Conservation (phyloP, 78 protist genomes). For the Guillardia theta region DNA sequence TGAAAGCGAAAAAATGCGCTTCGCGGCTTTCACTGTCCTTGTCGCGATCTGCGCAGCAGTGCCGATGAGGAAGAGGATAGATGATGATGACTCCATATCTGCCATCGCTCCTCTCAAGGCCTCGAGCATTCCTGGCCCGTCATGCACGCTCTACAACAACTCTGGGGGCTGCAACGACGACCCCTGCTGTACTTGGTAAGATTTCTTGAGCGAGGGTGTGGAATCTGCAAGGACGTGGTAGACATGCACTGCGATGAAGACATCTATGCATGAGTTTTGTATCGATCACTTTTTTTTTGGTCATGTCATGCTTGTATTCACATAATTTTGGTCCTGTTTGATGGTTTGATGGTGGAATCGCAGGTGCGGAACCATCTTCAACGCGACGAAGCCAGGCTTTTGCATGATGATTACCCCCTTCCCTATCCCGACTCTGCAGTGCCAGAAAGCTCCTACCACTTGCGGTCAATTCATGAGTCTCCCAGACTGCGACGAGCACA, state of each 20-base stretch:
- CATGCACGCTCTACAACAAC: neutral
- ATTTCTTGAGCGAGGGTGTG: neutral
- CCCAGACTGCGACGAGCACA: neutral
- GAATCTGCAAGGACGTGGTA: no score
- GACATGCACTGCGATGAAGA: neutral
- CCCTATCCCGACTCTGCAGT: neutral
- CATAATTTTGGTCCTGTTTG: neutral
- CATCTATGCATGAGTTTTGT: neutral
- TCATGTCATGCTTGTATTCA: neutral
- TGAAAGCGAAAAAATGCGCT: no score
- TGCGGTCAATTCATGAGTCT: neutral
- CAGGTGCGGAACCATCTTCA: neutral
- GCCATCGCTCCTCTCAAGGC: no score
- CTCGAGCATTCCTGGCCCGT: no score
- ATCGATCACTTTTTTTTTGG: neutral
- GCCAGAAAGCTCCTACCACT: neutral
- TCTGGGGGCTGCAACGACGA: neutral
- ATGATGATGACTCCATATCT: no score
- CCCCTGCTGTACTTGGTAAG: conserved; percentile 16
- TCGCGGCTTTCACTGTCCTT: no score
- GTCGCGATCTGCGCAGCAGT: no score
- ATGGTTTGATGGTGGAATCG: neutral
- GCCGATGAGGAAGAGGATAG: no score
- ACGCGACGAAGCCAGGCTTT: no score
- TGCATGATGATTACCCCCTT: neutral